Percentiles rank a stretch among this genome's conserved stretches.
Conservation (phyloP, 768 basidiomycete species). For the Chalciporus chontae region DNA sequence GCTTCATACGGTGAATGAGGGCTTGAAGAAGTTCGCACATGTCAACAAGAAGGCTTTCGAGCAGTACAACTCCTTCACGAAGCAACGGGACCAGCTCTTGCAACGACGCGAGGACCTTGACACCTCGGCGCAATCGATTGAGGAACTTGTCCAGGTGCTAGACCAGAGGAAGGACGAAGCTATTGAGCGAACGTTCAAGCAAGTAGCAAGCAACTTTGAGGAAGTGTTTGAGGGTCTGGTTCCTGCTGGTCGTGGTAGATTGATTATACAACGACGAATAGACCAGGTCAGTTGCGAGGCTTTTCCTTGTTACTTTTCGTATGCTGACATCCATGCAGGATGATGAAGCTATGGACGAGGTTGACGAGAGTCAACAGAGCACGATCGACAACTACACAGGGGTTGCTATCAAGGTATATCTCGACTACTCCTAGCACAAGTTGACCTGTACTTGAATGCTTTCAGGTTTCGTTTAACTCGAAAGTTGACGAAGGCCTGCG, state of each 20-base stretch:
- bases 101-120: constrained; percentile 89
- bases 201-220: constrained; percentile 95
- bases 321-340: constrained; percentile 42
- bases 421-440: not conserved
- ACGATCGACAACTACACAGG: constrained; percentile 94
- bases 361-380: constrained; percentile 68
- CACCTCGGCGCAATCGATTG: constrained; percentile 82
- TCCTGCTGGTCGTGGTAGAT: constrained; percentile 83
- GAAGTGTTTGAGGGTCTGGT: constrained; percentile 97
- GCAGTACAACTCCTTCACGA: constrained; percentile 97
- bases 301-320: not conserved
- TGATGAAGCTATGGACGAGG: constrained; percentile 65
- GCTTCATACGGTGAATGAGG: constrained; percentile 89
- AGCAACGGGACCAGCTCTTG: constrained; percentile 89
- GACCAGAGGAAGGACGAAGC: constrained; percentile 99
- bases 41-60: constrained; percentile 99
- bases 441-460: not conserved
- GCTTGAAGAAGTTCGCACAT: constrained; percentile 93
- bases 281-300: constrained; percentile 55
- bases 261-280: constrained; percentile 90
- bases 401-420: constrained; percentile 82
- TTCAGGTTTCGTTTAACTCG: constrained; percentile 95
- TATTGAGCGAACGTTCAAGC: constrained; percentile 97
- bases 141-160: constrained; percentile 88
- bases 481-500: constrained; percentile 95